Evolutionary conservation across 106 monocot species (phyloP).

Genomic region (Gastrodia elata): DNA sequence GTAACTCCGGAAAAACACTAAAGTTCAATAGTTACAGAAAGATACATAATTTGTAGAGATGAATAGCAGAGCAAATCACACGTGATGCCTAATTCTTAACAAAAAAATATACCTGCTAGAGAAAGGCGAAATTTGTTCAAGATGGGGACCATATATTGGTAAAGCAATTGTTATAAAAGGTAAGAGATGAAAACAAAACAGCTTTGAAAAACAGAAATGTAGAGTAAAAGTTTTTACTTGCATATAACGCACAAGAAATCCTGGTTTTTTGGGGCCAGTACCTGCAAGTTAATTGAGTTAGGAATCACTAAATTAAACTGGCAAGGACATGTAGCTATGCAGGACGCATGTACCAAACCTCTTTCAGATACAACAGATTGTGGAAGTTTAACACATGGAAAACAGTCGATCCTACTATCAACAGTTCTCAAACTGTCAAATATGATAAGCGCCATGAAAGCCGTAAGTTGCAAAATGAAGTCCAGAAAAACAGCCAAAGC

Average conservation of each 20-base stretch:
- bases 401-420: slow-evolving; percentile 72
- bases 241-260: slow-evolving; percentile 78
- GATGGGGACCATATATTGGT: not conserved
- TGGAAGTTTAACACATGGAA: slow-evolving; percentile 66
- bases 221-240: slow-evolving; percentile 39
- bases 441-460: slow-evolving; percentile 73
- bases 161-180: not conserved
- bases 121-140: no score
- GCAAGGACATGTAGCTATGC: not conserved
- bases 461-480: slow-evolving; percentile 88
- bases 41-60: no score
- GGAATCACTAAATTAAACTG: not conserved
- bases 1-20: no score
- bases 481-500: slow-evolving; percentile 89
- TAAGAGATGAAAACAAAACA: not conserved
- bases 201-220: not conserved
- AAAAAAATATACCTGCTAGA: no score
- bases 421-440: slow-evolving; percentile 65
- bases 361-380: slow-evolving; percentile 18
- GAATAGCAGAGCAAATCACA: no score
- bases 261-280: slow-evolving; percentile 23
- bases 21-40: no score
- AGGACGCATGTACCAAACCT: slow-evolving; percentile 15
- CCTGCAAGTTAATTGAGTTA: slow-evolving; percentile 17
- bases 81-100: no score